Base-by-base conservation (phyloP, 2,329 filamentous ascomycete species). In the Arachnomyces sp. region DNA sequence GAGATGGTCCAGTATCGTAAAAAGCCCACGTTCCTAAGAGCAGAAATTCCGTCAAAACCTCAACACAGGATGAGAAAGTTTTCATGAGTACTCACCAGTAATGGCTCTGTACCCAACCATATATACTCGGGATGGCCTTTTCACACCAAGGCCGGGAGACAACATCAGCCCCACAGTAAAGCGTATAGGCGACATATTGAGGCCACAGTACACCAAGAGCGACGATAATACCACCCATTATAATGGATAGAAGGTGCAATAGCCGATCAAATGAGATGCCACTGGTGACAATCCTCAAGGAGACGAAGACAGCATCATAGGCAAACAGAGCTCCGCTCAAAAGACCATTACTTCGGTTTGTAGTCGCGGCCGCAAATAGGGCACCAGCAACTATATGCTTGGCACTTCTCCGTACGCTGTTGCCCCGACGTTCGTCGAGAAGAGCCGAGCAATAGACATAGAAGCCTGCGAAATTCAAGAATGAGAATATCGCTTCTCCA, bases 1-100 rank as follows among this genome's bases (percentile, higher is more conserved):
- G 82, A 78, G 1, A 82, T 48, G 0, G 81, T 94, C 92, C 92
- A 98, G 67, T 98, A 98, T 43, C 76, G 76, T 38, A 96, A 73
- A 50, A 94, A 82, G 0, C 92, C 92, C 38, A 84, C 79, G 53
- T 90, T 81, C 92, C 89, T 94, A 45, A 15, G 29, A 12, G 8
- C 25, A 28, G 28, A 28, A n/a, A 4, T 5, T 35, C 33, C 51
- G 37, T 29, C 25, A 40, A 38, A 16, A 33, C n/a, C 8, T 34
- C 17, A 36, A 16, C 5, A 15, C 20, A 18, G 14, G 17, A 36
- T 12, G n/a, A n/a, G n/a, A 39, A 11, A 16, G 5, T 9, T 16
- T 31, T 14, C 17, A 9, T 35, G 12, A 18, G 31, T 12, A 62
- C 78, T 60, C 72, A 94, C 89, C 92, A 98, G 63, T 98, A 96